Evolutionary conservation across 139 green algal species (phyloP).

Genomic region (Volvox africanus): DNA sequence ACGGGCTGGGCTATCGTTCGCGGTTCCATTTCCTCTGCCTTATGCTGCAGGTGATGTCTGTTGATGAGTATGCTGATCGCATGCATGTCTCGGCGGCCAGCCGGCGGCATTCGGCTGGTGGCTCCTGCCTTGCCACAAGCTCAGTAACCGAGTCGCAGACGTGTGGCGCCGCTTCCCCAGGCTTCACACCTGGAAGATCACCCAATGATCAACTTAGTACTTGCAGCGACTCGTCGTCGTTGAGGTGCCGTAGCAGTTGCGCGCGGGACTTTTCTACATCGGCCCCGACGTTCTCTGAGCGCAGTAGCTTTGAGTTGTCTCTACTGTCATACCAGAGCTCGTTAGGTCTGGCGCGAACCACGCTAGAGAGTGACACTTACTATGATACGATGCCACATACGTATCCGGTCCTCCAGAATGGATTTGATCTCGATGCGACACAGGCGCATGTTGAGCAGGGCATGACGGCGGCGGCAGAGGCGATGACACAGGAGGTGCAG

Average conservation of each 20-base stretch:
- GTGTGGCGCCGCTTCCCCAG: background rate
- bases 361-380: background rate
- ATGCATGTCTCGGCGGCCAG: background rate
- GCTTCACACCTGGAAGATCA: background rate
- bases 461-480: background rate
- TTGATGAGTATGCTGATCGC: constrained; percentile 19
- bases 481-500: background rate
- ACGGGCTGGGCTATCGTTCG: background rate
- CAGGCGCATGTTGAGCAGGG: background rate
- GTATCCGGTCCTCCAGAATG: background rate
- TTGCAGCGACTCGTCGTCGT: background rate
- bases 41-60: constrained; percentile 1
- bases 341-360: background rate
- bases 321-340: background rate
- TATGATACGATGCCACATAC: background rate
- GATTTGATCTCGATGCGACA: too few relatives aligned
- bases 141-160: background rate
- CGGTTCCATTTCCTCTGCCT: background rate
- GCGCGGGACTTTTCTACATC: background rate
- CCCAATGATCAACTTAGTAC: background rate
- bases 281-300: background rate
- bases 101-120: background rate
- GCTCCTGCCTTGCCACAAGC: background rate
- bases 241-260: background rate
- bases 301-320: constrained; percentile 9